Base-by-base conservation (phyloP, 768 basidiomycete species). In the Leucocoprinus sp. region DNA sequence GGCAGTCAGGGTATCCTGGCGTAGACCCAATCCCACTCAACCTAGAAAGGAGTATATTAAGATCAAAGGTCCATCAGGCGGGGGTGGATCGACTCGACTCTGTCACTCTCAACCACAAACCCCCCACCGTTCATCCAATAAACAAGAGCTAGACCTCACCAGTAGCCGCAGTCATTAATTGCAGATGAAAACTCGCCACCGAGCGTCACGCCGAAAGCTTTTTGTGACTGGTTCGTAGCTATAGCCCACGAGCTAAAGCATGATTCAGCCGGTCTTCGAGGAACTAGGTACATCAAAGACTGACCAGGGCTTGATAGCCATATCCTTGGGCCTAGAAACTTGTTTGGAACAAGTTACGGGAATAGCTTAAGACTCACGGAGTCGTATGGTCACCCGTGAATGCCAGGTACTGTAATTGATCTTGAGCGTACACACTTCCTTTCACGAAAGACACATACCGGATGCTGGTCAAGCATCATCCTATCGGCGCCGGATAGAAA, bases 181-280 rank as follows among this genome's bases (percentile, higher is more conserved):
- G 86, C 88, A 37, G 79, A 71, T 33, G 80, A 82, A 61, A 82
- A 95, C 64, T 95, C 92, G 50, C 90, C 92, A 33, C 86, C 89
- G 33, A 77, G 57, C 31, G 82, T 82, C 51, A 95, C 65, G 23
- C 93, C 93, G 56, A 90, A 93, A 9, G 69, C 69, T 18, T 65
- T 68, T 66, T 82, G 78, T 1, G 88, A 86, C 49, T 69, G 66
- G 58, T 74, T 73, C 19, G 70, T 72, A n/a, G 70, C 69, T 44
- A 68, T 61, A 42, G 69, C 70, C 71, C 73, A 74, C 41, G 61
- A 57, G 59, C 73, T 75, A 41, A 50, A 53, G 53, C 52, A 55
- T 12, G 48, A 57, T 55, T 60, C 48, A 53, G 54, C 53, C 47
- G 50, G 46, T 42, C 46, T 46, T 40, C 45, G 54, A 43, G 50